A percentile compares a stretch with the other conserved stretches of the same genome.
Evolutionary conservation across 306 rosid species (phyloP).

Genomic region (Ziziphus jujuba): DNA sequence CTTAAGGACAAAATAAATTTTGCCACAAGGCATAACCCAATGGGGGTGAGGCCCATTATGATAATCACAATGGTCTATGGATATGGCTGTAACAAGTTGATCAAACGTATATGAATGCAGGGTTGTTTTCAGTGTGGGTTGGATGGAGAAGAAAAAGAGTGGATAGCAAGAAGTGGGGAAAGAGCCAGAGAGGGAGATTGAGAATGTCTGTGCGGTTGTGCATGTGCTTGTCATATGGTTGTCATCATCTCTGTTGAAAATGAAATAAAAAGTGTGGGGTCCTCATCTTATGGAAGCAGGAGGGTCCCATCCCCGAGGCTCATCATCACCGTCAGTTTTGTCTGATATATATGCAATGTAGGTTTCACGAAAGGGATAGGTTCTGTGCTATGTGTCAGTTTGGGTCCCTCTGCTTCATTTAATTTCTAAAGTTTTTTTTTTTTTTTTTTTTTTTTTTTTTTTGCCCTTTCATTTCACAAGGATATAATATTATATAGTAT

Average conservation of each 20-base stretch:
- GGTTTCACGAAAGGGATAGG: constrained; percentile 47
- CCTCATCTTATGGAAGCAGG: constrained; percentile 32
- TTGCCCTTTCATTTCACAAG: too few relatives aligned
- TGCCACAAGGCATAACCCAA: constrained; percentile 21
- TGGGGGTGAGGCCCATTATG: constrained; percentile 15
- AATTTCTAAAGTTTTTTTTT: constrained; percentile 15
- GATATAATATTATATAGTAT: too few relatives aligned
- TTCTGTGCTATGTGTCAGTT: constrained; percentile 15
- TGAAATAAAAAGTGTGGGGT: constrained; percentile 9
- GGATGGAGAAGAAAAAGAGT: constrained; percentile 25
- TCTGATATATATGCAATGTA: constrained; percentile 44
- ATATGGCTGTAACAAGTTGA: constrained; percentile 27
- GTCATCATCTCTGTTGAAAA: constrained; percentile 18
- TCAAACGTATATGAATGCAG: constrained; percentile 15
- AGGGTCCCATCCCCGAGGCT: constrained; percentile 33
- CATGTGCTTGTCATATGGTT: constrained; percentile 42
- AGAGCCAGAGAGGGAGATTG: constrained; percentile 8
- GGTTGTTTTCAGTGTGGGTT: constrained; percentile 57
- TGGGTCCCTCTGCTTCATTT: constrained; percentile 39
- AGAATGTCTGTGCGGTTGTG: constrained; percentile 16
- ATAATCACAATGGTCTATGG: constrained; percentile 15
- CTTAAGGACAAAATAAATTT: background rate
- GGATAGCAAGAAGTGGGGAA: constrained; percentile 27
- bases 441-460: background rate
- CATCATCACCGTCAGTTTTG: constrained; percentile 49